A percentile compares a stretch with the other conserved stretches of the same genome.
Evolutionary conservation across 306 rosid genomes (phyloP).

Genomic region (Crotalaria pallida): DNA sequence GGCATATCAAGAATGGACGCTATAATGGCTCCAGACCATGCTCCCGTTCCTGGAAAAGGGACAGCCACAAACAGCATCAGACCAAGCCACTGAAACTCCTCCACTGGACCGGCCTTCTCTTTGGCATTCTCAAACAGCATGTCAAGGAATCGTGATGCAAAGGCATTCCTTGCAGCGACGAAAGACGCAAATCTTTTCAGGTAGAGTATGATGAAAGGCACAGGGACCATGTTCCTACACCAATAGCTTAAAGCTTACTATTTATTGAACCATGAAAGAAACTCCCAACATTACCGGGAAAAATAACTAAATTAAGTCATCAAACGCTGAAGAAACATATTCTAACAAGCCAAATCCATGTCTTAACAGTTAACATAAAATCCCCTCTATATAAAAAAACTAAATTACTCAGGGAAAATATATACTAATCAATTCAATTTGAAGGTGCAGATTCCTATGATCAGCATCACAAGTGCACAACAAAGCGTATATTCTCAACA

Average conservation of each 20-base stretch:
- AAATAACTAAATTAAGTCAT: background rate
- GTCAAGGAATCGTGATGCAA: conserved; percentile 52
- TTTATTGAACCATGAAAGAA: conserved; percentile 6
- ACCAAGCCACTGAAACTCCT: conserved; percentile 99
- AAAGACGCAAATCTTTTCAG: conserved; percentile 62
- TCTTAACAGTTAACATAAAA: background rate
- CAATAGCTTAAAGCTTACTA: conserved; percentile 10
- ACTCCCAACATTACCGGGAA: conserved; percentile 3
- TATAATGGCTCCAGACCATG: conserved; percentile 88
- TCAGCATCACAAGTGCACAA: background rate
- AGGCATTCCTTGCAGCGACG: conserved; percentile 62
- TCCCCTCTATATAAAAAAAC: background rate
- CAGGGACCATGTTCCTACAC: conserved; percentile 91
- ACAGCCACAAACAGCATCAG: conserved; percentile 93
- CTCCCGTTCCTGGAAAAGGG: conserved; percentile 97
- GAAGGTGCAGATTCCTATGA: background rate
- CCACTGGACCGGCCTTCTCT: conserved; percentile 82
- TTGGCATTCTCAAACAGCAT: conserved; percentile 70
- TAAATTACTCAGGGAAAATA: background rate
- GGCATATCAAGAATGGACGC: conserved; percentile 95
- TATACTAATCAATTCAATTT: background rate
- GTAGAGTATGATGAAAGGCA: conserved; percentile 84
- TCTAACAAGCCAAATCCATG: background rate
- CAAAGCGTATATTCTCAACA: conserved; percentile 15
- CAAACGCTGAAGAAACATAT: background rate